These are phyloP conservation scores for Chaetomium olivaceum DNA, from an alignment of 2,329 filamentous ascomycete genomes.

Conservation along the genomic window DNA sequence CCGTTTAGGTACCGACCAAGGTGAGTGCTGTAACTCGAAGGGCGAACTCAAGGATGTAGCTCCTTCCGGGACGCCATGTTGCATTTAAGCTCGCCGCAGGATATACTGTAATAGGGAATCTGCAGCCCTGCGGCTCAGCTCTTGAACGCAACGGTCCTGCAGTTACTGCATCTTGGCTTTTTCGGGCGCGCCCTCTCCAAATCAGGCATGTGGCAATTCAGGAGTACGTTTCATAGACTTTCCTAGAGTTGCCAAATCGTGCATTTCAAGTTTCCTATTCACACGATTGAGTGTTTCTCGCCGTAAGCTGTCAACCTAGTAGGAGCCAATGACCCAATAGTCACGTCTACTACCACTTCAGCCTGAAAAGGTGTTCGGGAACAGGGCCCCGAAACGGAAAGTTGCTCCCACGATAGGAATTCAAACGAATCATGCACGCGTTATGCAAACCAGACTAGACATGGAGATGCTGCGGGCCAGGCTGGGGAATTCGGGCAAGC, in stretches of 20 bases:
- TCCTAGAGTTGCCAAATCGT: neutral
- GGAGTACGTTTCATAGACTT: neutral
- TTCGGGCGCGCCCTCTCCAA: neutral
- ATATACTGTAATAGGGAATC: neutral
- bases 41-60: neutral
- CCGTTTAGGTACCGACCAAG: neutral
- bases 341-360: neutral
- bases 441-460: neutral
- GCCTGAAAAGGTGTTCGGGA: neutral
- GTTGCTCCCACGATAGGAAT: neutral
- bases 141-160: neutral
- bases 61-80: neutral
- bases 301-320: neutral
- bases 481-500: neutral
- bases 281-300: neutral
- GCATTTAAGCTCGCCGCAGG: neutral
- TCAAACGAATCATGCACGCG: neutral
- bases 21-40: neutral
- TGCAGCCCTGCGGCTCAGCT: neutral
- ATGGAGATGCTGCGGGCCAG: neutral
- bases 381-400: neutral
- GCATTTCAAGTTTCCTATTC: neutral
- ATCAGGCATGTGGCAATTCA: neutral
- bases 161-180: neutral
- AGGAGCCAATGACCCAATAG: neutral